Conservation (phyloP, 495 filamentous ascomycete species). For the Diplogelasinospora grovesii region DNA sequence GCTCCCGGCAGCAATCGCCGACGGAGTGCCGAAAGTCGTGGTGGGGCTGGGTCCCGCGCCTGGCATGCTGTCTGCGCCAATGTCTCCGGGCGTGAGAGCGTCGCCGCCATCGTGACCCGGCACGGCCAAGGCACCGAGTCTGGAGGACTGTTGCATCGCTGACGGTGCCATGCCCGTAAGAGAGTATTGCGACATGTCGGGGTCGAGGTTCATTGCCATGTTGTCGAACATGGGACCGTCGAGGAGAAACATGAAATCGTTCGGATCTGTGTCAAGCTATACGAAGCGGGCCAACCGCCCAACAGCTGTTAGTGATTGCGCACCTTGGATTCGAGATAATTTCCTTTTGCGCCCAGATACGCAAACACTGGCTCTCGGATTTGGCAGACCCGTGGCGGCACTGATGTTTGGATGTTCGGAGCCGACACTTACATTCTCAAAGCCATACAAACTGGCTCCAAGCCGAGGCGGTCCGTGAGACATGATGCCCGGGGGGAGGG, state of each 20-base stretch:
- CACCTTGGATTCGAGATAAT: too few relatives aligned
- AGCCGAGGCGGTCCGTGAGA: constrained; percentile 28
- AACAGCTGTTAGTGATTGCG: too few relatives aligned
- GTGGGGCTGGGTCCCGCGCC: constrained; percentile 8
- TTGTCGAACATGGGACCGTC: constrained; percentile 34
- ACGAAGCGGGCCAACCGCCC: constrained; percentile 9
- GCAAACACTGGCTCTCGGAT: too few relatives aligned
- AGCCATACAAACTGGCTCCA: constrained; percentile 28
- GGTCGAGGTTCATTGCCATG: constrained; percentile 33
- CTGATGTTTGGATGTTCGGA: constrained; percentile 4
- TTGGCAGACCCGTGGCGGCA: constrained; percentile 9
- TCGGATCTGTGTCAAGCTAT: constrained; percentile 20
- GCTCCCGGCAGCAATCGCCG: constrained; percentile 32
- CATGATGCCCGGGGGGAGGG: constrained; percentile 20
- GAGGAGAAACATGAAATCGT: constrained; percentile 36
- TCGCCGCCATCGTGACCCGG: constrained; percentile 4
- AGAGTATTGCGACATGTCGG: constrained; percentile 15
- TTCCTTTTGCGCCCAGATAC: too few relatives aligned
- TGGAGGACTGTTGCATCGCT: constrained; percentile 1
- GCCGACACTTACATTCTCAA: constrained; percentile 11
- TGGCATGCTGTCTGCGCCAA: constrained; percentile 1
- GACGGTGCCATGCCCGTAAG: not conserved
- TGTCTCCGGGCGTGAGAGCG: constrained; percentile 15
- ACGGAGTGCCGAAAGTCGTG: constrained; percentile 3
- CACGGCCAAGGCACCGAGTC: not conserved